These are phyloP conservation scores for Apiospora arundinis DNA, from an alignment of 2,329 filamentous ascomycete genomes.

Conservation along the genomic window DNA sequence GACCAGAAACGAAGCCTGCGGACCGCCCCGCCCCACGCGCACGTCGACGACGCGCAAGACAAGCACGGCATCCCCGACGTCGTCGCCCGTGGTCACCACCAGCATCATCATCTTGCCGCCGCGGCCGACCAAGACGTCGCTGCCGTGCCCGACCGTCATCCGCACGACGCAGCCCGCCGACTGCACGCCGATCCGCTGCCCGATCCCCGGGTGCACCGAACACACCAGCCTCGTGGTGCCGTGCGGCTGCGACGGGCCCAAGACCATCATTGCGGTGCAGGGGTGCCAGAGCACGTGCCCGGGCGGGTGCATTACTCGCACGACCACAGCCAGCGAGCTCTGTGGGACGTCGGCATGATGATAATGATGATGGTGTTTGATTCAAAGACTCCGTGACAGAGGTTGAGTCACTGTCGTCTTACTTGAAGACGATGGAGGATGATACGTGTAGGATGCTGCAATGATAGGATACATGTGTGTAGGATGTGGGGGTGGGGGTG, in stretches of 20 bases:
- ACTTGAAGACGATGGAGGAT: not conserved
- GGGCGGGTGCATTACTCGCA: constrained; percentile 42
- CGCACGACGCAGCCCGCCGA: constrained; percentile 41
- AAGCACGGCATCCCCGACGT: constrained; percentile 26
- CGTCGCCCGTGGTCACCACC: constrained; percentile 32
- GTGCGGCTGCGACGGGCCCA: constrained; percentile 41
- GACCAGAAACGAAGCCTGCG: constrained; percentile 31
- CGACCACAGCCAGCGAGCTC: constrained; percentile 37
- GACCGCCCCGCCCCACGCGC: constrained; percentile 27
- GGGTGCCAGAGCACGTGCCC: constrained; percentile 44
- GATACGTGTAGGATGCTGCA: not conserved
- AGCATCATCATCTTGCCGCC: constrained; percentile 35
- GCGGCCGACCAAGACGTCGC: constrained; percentile 24
- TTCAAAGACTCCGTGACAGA: not conserved
- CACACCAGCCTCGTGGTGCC: constrained; percentile 40
- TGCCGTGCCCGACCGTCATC: constrained; percentile 43
- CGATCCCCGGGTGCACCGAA: constrained; percentile 43
- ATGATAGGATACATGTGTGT: not conserved
- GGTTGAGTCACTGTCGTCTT: not conserved
- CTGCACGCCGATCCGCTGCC: constrained; percentile 43
- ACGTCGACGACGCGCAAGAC: constrained; percentile 27
- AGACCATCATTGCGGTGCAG: constrained; percentile 43
- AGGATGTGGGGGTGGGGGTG: not conserved
- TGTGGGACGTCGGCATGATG: constrained; percentile 29
- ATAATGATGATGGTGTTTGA: not conserved